Conservation (phyloP, 1,139 yeast species). For the Yamadazyma epiphylla region DNA sequence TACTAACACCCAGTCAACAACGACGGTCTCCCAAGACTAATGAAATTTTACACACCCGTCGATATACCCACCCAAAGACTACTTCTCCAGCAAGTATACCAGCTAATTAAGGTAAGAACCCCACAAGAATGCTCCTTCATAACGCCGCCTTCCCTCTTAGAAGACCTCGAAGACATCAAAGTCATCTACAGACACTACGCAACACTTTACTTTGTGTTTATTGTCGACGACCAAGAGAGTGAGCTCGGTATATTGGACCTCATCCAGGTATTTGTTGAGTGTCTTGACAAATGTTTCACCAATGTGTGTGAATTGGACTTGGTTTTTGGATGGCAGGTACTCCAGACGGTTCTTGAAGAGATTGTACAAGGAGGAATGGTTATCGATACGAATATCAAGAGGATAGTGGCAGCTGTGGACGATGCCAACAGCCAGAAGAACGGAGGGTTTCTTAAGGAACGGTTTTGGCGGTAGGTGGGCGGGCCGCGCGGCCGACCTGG, state of each 20-base stretch:
- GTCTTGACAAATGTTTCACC: slow-evolving; percentile 85
- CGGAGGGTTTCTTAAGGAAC: slow-evolving; percentile 5
- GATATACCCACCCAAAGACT: slow-evolving; percentile 72
- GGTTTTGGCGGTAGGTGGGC: too few relatives aligned
- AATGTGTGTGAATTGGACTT: slow-evolving; percentile 94
- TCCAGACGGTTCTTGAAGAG: slow-evolving; percentile 88
- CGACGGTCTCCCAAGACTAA: slow-evolving; percentile 86
- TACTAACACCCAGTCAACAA: slow-evolving; percentile 63
- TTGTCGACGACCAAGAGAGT: slow-evolving; percentile 93
- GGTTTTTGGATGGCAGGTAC: slow-evolving; percentile 96
- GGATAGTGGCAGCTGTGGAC: slow-evolving; percentile 80
- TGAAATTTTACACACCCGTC: slow-evolving; percentile 90
- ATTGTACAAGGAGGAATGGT: slow-evolving; percentile 98
- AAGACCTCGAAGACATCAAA: slow-evolving; percentile 72
- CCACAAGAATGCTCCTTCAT: slow-evolving; percentile 77
- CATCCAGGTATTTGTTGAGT: slow-evolving; percentile 95
- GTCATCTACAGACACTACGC: slow-evolving; percentile 95
- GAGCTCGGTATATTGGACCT: slow-evolving; percentile 91
- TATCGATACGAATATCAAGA: slow-evolving; percentile 82
- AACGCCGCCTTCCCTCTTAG: slow-evolving; percentile 73
- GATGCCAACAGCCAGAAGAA: slow-evolving; percentile 52
- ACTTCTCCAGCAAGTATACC: slow-evolving; percentile 71
- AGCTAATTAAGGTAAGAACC: slow-evolving; percentile 62
- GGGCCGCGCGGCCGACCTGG: too few relatives aligned
- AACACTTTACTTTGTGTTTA: slow-evolving; percentile 87